These are phyloP conservation scores for Fusarium sp. DNA, from an alignment of 2,329 filamentous ascomycete genomes.

Conservation along the genomic window DNA sequence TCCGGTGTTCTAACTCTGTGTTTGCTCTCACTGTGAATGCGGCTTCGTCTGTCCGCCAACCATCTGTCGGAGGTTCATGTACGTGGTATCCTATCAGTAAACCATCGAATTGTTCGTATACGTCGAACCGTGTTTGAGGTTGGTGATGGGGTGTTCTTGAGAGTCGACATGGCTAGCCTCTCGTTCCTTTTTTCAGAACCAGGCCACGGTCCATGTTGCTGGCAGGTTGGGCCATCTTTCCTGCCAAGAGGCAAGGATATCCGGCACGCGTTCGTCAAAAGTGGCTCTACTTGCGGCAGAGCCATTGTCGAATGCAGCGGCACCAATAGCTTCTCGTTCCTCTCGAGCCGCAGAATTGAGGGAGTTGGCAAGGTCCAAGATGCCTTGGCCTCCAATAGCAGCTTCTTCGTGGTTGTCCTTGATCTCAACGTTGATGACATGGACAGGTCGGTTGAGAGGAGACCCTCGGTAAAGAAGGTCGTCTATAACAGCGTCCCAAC, in stretches of 20 bases:
- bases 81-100: no score
- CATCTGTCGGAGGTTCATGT: no score
- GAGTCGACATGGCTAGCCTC: no score
- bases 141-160: no score
- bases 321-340: constrained; percentile 79
- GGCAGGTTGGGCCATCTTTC: constrained; percentile 94
- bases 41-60: not conserved
- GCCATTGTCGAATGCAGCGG: constrained; percentile 78
- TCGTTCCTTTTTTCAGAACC: constrained; percentile 74
- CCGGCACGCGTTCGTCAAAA: constrained; percentile 94
- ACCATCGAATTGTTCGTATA: no score
- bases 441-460: constrained; percentile 91
- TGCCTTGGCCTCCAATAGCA: constrained; percentile 89
- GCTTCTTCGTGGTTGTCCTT: constrained; percentile 99
- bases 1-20: no score
- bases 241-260: constrained; percentile 94
- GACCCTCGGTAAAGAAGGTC: constrained; percentile 90
- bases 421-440: constrained; percentile 99
- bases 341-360: constrained; percentile 86
- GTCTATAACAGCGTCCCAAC: constrained; percentile 98
- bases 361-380: constrained; percentile 89
- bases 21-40: no score
- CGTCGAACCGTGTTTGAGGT: no score
- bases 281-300: constrained; percentile 77
- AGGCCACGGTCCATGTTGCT: constrained; percentile 93